A percentile compares a stretch with the other conserved stretches of the same genome.
Evolutionary conservation across 805 yeast genomes (phyloP).

Genomic region (Zygosaccharomyces lentus): DNA sequence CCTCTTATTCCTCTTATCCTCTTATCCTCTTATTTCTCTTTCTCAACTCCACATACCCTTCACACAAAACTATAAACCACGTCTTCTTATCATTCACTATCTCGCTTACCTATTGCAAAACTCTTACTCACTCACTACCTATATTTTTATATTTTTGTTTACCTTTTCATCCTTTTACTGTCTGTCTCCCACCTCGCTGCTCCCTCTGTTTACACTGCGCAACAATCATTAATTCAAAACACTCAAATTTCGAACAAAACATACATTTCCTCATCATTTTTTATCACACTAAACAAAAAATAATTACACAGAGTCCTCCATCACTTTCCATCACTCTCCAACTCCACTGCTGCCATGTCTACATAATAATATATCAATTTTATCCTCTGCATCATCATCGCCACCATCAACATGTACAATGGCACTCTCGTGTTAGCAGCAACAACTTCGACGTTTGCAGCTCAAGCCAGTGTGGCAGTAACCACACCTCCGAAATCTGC

Average conservation of each 20-base stretch:
- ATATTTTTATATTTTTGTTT: not conserved
- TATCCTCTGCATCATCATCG: constrained; percentile 1
- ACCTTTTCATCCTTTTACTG: not conserved
- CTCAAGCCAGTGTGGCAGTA: constrained; percentile 1
- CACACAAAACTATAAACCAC: not conserved
- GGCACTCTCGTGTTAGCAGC: constrained; percentile 3
- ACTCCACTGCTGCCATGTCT: constrained; percentile 1
- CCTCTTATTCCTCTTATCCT: too few relatives aligned
- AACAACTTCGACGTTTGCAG: constrained; percentile 3
- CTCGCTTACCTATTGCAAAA: too few relatives aligned
- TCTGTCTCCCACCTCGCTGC: too few relatives aligned
- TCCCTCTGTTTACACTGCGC: too few relatives aligned
- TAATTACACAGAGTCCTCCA: not conserved
- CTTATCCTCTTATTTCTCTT: not conserved
- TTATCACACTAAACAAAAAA: not conserved
- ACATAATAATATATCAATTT: constrained; percentile 2
- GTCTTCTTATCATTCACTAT: not conserved
- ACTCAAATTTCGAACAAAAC: not conserved
- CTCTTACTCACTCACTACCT: not conserved
- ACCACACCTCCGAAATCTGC: constrained; percentile 5
- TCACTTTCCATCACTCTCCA: constrained; percentile 1
- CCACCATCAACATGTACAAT: constrained; percentile 2
- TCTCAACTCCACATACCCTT: not conserved
- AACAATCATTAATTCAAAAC: not conserved
- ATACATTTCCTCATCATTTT: not conserved